Conservation (phyloP, 129 eudicot genomes). For the Tanacetum coccineum region DNA sequence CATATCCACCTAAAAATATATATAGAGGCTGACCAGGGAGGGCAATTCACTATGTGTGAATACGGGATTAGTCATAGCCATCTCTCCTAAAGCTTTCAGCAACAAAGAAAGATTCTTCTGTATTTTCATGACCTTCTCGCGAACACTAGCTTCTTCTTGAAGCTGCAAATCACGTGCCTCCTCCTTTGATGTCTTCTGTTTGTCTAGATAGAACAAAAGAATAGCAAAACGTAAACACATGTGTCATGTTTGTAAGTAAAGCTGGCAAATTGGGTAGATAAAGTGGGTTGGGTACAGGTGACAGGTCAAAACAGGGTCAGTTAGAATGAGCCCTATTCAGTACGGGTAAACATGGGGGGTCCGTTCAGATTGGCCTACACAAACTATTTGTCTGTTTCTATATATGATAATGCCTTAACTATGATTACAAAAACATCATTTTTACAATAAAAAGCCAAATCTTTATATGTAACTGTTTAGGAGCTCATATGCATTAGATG, state of each 20-base stretch:
- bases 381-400: neutral
- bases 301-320: neutral
- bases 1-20: neutral
- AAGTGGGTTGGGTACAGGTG: neutral
- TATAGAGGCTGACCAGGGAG: slow-evolving; percentile 58
- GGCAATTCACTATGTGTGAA: slow-evolving; percentile 93
- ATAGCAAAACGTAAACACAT: neutral
- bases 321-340: slow-evolving; percentile 1
- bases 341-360: neutral
- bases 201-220: slow-evolving; percentile 45
- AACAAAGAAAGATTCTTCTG: slow-evolving; percentile 69
- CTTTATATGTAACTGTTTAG: neutral
- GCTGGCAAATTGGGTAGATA: neutral
- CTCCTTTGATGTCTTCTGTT: slow-evolving; percentile 94
- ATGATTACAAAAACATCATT: slow-evolving; percentile 4
- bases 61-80: slow-evolving; percentile 83
- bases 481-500: neutral
- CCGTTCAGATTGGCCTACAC: neutral
- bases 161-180: slow-evolving; percentile 98
- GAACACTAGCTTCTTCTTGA: slow-evolving; percentile 65
- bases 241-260: neutral
- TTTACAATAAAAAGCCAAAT: neutral
- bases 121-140: slow-evolving; percentile 63
- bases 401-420: neutral
- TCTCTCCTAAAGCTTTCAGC: slow-evolving; percentile 88